A percentile compares a stretch with the other conserved stretches of the same genome.
Evolutionary conservation across 352 stramenopile genomes (phyloP).

Genomic region (Pythium scleroteichum): DNA sequence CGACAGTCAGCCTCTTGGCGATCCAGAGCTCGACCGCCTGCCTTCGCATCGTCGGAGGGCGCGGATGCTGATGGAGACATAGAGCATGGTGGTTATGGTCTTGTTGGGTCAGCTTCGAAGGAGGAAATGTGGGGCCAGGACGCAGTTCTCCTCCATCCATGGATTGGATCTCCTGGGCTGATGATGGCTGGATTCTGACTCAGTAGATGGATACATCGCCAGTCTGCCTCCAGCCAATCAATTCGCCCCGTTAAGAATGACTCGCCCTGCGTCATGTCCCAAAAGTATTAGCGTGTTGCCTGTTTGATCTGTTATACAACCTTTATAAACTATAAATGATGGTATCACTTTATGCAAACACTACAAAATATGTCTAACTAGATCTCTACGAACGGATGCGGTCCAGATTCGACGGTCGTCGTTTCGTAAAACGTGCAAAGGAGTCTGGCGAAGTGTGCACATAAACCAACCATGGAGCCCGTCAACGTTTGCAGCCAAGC

Average conservation of each 20-base stretch:
- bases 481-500: constrained; percentile 21
- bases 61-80: constrained; percentile 35
- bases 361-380: constrained; percentile 7
- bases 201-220: constrained; percentile 24
- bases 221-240: constrained; percentile 14
- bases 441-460: constrained; percentile 6
- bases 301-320: constrained; percentile 16
- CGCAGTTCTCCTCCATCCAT: not conserved
- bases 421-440: constrained; percentile 7
- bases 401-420: constrained; percentile 13
- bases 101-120: not conserved
- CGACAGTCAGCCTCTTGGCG: constrained; percentile 56
- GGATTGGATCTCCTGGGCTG: not conserved
- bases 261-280: constrained; percentile 13
- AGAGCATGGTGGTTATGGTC: not conserved
- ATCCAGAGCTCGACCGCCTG: constrained; percentile 67
- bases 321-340: not conserved
- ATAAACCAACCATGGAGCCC: constrained; percentile 19
- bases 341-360: constrained; percentile 7
- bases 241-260: constrained; percentile 6
- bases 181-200: constrained; percentile 13
- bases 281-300: constrained; percentile 3
- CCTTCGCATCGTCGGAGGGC: constrained; percentile 59
- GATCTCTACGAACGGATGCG: constrained; percentile 6
- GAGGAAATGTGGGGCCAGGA: not conserved